Evolutionary conservation across 2,329 filamentous ascomycete genomes (phyloP), one percentile per base, ranked within the genome.

Genomic region (Cercospora sojina): DNA sequence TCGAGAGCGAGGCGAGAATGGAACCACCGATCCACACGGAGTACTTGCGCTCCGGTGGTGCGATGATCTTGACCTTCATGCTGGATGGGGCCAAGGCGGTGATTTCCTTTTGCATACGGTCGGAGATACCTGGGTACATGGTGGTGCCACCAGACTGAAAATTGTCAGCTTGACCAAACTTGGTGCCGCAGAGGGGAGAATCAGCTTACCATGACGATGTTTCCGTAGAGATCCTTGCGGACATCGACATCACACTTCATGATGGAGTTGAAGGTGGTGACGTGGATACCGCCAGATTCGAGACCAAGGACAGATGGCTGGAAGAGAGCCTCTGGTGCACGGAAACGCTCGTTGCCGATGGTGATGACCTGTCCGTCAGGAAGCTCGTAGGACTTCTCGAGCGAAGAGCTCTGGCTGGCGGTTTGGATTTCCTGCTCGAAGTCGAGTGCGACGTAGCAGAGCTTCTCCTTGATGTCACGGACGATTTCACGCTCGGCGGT

Each of bases 51-150:
- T 99, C 95, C 76, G 95, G 95, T 78, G 95, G 95, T 86, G 95
- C 95, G 82, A 99, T 98, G 86, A 99, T 98, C 92, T 98, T 98
- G 89, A 99, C 94, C 92, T 98, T 98, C 95, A 99, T 98, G 80
- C 93, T 97, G 74, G 95, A 98, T 80, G 95, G 95, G 82, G 95
- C 95, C 85, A 99, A 91, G 82, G 93, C 91, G 83, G 93, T 98
- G 83, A 99, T 98, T 88, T 99, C 95, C 92, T 99, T 98, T 87
- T 99, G 95, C 95, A 99, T 98, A 89, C 95, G 95, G 88, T 99
- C 95, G 83, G 93, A 96, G 85, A 99, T 96, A 93, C 95, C 95
- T 78, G 95, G 95, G 88, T 98, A 99, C 95, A 99, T 98, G 83
- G 95, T 99, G 80, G 95, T 99, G 89, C 95, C 95, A 91, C 95